Evolutionary conservation across 2,329 filamentous ascomycete species (phyloP), one percentile per base, ranked within the genome.

Genomic region (Xylariomycetidae sp.): DNA sequence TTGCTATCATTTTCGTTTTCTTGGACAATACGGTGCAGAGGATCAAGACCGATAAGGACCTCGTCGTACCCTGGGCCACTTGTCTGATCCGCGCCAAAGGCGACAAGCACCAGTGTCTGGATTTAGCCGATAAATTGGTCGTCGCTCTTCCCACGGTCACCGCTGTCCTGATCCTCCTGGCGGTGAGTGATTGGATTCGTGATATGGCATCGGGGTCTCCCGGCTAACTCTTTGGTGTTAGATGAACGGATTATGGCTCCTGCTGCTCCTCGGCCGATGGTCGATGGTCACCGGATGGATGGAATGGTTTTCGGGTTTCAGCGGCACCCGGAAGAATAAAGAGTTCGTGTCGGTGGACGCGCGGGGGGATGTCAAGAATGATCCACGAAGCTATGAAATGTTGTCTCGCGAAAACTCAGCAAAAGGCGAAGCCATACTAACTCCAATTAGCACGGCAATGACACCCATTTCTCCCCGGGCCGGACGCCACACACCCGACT

Each of bases 341-440:
- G 90, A 97, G 58, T 97, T 96, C 50, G 85, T 95, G 44, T 94
- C 87, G 25, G 81, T 85, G 28, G 90, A 96, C 55, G 88, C 88
- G 29, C 74, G 75, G 41, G 62, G 65, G 48, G 70, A 77, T 39
- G 59, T 72, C 38, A 79, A 79, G 44, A 72, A 75, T 58, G 77
- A 81, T 49, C 70, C 69, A 57, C 75, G 78, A 65, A 77, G 81
- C 59, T 89, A 89, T 69, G 85, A 89, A 70, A 88, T 89, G 84
- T 79, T 89, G 50, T 76, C 73, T 47, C 68, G 66, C 59, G 73
- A 74, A 50, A 65, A 38, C 40, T 37, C 66, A 58, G 70, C 65
- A 53, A 63, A 59, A 53, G 59, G 47, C 56, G 60, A 53, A 49
- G 59, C 66, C 49, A 58, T 66, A 64, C 64, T 74, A 69, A 76